Percentiles rank a stretch among this genome's conserved stretches.
Evolutionary conservation across 1,284 basidiomycete species (phyloP).

Genomic region (Tilletia walkeri): DNA sequence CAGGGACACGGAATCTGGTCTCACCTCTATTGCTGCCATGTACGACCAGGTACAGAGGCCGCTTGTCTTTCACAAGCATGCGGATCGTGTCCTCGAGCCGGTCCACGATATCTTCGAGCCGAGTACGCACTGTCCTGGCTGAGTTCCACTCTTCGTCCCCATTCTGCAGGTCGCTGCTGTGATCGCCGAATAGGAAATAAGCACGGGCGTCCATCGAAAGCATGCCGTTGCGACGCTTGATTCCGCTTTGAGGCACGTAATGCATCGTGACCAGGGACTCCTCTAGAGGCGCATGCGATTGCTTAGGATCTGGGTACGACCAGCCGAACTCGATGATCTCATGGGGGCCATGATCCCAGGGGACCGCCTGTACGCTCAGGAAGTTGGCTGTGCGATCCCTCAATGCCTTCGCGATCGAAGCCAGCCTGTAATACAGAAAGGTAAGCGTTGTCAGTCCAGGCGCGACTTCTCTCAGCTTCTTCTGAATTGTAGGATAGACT

Average conservation of each 20-base stretch:
- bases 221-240: constrained; percentile 6
- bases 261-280: constrained; percentile 1
- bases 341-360: neutral
- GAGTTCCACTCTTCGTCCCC: neutral
- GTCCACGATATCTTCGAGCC: neutral
- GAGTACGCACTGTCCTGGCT: neutral
- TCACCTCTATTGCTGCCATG: constrained; percentile 12
- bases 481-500: no score
- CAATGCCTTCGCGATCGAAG: neutral
- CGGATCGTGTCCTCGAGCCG: neutral
- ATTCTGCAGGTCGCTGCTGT: neutral
- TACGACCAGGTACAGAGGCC: neutral
- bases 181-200: neutral
- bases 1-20: neutral
- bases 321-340: constrained; percentile 15
- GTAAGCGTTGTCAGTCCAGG: no score
- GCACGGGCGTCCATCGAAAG: neutral
- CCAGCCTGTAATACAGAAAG: neutral
- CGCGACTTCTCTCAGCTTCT: no score
- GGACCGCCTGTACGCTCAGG: neutral
- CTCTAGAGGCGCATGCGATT: neutral
- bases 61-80: neutral
- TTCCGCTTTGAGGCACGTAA: neutral
- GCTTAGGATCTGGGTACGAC: neutral
- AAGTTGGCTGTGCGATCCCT: constrained; percentile 3